Evolutionary conservation across 495 filamentous ascomycete genomes (phyloP).

Genomic region (Cetradonia linearis): DNA sequence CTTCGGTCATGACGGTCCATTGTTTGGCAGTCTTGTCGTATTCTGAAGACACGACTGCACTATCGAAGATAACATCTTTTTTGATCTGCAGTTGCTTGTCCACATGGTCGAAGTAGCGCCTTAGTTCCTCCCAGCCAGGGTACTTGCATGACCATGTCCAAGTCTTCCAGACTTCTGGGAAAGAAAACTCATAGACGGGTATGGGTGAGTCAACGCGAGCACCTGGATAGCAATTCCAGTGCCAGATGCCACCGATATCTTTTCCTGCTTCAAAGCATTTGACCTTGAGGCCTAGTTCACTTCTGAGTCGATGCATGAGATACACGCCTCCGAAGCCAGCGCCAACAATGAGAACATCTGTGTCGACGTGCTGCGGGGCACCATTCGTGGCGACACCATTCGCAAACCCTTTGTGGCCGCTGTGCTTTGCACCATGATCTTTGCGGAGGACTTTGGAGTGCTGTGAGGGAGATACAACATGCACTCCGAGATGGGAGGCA

Average conservation of each 20-base stretch:
- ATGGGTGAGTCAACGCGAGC: constrained; percentile 41
- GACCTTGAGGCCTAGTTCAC: constrained; percentile 31
- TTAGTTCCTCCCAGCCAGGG: constrained; percentile 40
- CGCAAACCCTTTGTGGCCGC: not conserved
- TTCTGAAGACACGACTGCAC: constrained; percentile 35
- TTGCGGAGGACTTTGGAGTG: not conserved
- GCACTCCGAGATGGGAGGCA: not conserved
- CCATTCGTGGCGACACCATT: not conserved
- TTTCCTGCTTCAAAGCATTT: constrained; percentile 39
- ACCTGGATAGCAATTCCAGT: constrained; percentile 34
- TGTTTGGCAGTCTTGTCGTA: constrained; percentile 33
- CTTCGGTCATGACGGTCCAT: constrained; percentile 40
- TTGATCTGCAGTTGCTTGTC: constrained; percentile 39
- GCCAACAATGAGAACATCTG: constrained; percentile 44
- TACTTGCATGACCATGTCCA: constrained; percentile 47
- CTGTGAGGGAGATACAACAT: not conserved
- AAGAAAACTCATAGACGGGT: constrained; percentile 43
- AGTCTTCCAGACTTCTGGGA: constrained; percentile 41
- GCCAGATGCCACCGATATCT: constrained; percentile 16
- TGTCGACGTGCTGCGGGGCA: constrained; percentile 24
- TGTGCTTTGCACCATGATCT: constrained; percentile 1
- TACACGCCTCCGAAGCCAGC: constrained; percentile 40
- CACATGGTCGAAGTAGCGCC: constrained; percentile 46
- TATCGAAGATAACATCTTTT: constrained; percentile 44
- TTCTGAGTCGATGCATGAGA: constrained; percentile 32